Evolutionary conservation across 2,329 filamentous ascomycete genomes (phyloP).

Genomic region (Drechslerella coelobrocha): DNA sequence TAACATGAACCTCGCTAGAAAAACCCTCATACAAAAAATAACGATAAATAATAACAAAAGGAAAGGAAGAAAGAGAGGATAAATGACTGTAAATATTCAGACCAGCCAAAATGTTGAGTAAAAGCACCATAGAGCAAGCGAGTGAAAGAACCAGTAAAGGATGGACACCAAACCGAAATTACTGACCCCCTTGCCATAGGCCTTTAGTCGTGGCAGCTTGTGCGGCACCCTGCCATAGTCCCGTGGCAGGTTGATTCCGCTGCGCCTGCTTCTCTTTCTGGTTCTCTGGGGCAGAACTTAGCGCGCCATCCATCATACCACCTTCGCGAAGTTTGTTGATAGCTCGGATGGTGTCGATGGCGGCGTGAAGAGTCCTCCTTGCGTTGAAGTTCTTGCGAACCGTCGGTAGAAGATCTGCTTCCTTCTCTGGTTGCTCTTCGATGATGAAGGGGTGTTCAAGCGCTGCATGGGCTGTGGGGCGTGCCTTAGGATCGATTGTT

Average conservation of each 20-base stretch:
- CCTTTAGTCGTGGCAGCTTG: constrained; percentile 35
- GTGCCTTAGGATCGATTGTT: constrained; percentile 82
- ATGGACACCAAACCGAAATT: neutral
- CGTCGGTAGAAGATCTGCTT: constrained; percentile 68
- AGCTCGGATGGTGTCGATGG: constrained; percentile 73
- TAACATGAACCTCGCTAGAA: neutral
- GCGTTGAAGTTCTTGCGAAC: constrained; percentile 80
- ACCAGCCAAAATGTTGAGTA: neutral
- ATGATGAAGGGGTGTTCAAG: constrained; percentile 72
- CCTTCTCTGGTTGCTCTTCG: constrained; percentile 61
- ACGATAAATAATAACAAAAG: neutral
- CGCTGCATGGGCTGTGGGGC: constrained; percentile 85
- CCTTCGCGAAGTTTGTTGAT: constrained; percentile 75
- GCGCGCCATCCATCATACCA: constrained; percentile 70
- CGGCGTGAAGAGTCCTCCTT: constrained; percentile 71
- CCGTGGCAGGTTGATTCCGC: constrained; percentile 62
- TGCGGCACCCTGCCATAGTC: constrained; percentile 30
- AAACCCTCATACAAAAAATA: neutral
- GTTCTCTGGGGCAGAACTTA: constrained; percentile 61
- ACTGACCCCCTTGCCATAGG: constrained; percentile 36
- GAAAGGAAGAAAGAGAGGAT: neutral
- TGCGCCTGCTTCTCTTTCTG: constrained; percentile 65
- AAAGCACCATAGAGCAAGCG: neutral
- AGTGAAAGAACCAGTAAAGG: neutral
- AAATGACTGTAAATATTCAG: neutral